Conservation (phyloP, 2,329 filamentous ascomycete species). For the Penicillium janthinellum region DNA sequence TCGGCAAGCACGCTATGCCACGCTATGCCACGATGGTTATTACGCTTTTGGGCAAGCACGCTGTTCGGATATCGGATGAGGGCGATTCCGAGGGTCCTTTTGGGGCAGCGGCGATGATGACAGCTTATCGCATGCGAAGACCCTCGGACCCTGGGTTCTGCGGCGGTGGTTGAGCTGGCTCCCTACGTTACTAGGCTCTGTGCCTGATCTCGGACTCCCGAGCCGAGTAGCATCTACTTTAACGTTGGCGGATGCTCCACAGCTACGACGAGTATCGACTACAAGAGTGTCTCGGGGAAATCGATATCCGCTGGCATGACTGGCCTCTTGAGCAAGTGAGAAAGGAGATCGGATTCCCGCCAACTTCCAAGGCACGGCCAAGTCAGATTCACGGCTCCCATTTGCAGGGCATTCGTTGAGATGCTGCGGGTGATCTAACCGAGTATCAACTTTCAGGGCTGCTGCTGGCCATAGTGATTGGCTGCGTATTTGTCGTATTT, state of each 20-base stretch:
- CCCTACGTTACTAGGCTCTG: background rate
- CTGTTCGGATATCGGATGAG: constrained; percentile 11
- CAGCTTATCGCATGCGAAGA: background rate
- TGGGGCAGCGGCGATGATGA: background rate
- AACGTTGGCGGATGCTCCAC: background rate
- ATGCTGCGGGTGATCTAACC: background rate
- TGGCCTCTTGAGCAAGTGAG: too few relatives aligned
- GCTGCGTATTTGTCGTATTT: constrained; percentile 21
- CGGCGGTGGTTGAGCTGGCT: background rate
- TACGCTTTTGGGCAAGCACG: too few relatives aligned
- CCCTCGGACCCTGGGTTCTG: background rate
- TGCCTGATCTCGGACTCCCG: background rate
- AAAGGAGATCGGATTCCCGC: background rate
- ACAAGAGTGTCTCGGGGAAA: background rate
- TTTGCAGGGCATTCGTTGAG: background rate
- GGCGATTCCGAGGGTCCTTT: background rate
- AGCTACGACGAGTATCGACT: background rate
- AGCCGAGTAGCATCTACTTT: background rate
- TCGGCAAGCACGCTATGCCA: background rate
- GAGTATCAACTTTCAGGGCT: background rate
- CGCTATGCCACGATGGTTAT: too few relatives aligned
- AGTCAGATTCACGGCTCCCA: background rate
- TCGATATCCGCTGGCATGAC: background rate
- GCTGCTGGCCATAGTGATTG: constrained; percentile 4
- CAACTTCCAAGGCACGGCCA: background rate